Base-by-base conservation (phyloP, 495 filamentous ascomycete genomes). In the Margaritispora aquatica region DNA sequence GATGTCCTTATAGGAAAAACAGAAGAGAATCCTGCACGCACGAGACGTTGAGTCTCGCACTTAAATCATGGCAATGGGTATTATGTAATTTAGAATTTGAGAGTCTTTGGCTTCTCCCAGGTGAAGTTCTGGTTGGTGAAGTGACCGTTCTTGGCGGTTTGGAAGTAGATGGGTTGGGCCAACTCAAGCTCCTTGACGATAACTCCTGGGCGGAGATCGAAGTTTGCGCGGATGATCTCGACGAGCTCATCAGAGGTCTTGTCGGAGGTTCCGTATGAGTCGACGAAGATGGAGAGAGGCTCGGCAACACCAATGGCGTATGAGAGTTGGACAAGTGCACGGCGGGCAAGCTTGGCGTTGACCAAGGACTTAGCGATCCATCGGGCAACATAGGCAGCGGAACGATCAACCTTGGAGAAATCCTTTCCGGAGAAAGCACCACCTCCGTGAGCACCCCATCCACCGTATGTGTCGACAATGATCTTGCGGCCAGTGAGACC, bases 381-480 rank as follows among this genome's bases (percentile, higher is more conserved):
- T 67, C 94, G 90, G 68, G 87, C 92, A 64, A 96, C 84, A 79
- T 98, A 98, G 69, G 94, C 94, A 65, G 94, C 94, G 27, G 93
- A 97, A 66, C 94, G 89, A 74, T 98, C 94, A 76, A 98, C 94
- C 83, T 98, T 98, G 79, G 91, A 96, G 88, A 96, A 98, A 75
- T 98, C 94, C 86, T 98, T 98, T 72, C 94, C 94, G 70, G 94
- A 97, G 88, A 98, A 98, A 75, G 94, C 94, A 84, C 94, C 94
- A 80, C 94, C 94, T 83, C 94, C 94, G 82, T 98, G 94, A 66
- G 94, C 94, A 79, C 94, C 94, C 94, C 94, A 98, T 69, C 94
- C 94, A 80, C 94, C 94, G 80, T 98, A 98, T 76, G 94, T 97
- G 78, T 98, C 94, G 73, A 98, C 94, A 70, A 98, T 98, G 84